Evolutionary conservation across 768 basidiomycete species (phyloP).

Genomic region (Phaffia australis): DNA sequence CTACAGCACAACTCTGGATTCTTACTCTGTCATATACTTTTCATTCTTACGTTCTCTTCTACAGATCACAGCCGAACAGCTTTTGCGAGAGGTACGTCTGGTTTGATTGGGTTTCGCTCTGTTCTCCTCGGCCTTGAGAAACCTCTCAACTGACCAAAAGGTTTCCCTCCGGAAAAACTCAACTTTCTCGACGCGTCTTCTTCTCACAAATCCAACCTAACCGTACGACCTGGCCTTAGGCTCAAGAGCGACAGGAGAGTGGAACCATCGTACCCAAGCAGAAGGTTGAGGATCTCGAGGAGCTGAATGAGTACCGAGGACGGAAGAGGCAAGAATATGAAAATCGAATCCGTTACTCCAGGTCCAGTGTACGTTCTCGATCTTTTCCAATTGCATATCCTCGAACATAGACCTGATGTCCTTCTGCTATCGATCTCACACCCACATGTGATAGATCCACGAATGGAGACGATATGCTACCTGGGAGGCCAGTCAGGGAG

Average conservation of each 20-base stretch:
- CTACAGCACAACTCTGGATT: constrained; percentile 25
- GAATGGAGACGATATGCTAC: constrained; percentile 47
- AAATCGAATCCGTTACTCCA: constrained; percentile 50
- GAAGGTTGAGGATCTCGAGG: constrained; percentile 90
- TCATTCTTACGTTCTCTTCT: background rate
- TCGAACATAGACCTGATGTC: background rate
- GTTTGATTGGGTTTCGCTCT: background rate
- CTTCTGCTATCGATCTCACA: background rate
- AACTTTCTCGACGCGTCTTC: background rate
- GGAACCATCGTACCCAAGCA: constrained; percentile 86
- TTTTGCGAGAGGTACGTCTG: constrained; percentile 71
- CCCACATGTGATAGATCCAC: constrained; percentile 35
- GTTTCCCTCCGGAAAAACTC: background rate
- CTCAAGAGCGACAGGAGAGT: constrained; percentile 93
- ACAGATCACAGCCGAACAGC: constrained; percentile 95
- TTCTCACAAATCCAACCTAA: background rate
- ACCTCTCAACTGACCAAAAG: background rate
- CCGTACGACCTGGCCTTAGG: constrained; percentile 42
- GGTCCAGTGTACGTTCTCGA: constrained; percentile 35
- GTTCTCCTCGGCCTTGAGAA: background rate
- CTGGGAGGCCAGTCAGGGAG: constrained; percentile 84
- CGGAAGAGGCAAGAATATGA: constrained; percentile 82
- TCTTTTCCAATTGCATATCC: background rate
- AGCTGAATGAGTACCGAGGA: constrained; percentile 63
- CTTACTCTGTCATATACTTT: constrained; percentile 26